Evolutionary conservation across 768 basidiomycete genomes (phyloP).

Genomic region (Lactarius deliciosus): DNA sequence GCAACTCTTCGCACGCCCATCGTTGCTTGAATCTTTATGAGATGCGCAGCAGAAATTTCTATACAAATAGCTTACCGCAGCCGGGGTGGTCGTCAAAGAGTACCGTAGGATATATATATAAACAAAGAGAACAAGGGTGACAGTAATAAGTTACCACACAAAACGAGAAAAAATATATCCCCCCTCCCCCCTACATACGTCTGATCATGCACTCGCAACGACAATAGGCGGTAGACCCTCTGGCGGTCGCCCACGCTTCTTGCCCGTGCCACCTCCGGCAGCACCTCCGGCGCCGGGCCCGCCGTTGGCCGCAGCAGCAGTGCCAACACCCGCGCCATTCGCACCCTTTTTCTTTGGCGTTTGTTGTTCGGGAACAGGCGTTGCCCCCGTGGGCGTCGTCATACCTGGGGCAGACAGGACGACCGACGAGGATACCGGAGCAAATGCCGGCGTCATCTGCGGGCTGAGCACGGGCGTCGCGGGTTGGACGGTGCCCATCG

Average conservation of each 20-base stretch:
- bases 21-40: neutral
- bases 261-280: conserved; percentile 18
- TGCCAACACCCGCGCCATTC: neutral
- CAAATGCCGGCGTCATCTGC: neutral
- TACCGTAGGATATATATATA: conserved; percentile 18
- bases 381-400: neutral
- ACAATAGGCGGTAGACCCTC: conserved; percentile 35
- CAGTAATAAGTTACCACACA: conserved; percentile 26
- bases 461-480: conserved; percentile 8
- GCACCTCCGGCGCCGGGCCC: conserved; percentile 1
- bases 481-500: neutral
- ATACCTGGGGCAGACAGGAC: neutral
- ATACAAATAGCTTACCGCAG: conserved; percentile 3
- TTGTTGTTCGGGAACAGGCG: conserved; percentile 7
- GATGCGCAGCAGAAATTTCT: neutral
- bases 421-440: neutral
- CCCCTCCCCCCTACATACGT: neutral
- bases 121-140: conserved; percentile 16
- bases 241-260: conserved; percentile 31
- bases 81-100: conserved; percentile 8
- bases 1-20: neutral
- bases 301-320: neutral
- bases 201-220: conserved; percentile 35
- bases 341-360: conserved; percentile 29
- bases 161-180: conserved; percentile 3